phyloP scores from a whole-genome alignment of 2,329 filamentous ascomycete genomes.

The Acephala macrosclerotiorum region DNA sequence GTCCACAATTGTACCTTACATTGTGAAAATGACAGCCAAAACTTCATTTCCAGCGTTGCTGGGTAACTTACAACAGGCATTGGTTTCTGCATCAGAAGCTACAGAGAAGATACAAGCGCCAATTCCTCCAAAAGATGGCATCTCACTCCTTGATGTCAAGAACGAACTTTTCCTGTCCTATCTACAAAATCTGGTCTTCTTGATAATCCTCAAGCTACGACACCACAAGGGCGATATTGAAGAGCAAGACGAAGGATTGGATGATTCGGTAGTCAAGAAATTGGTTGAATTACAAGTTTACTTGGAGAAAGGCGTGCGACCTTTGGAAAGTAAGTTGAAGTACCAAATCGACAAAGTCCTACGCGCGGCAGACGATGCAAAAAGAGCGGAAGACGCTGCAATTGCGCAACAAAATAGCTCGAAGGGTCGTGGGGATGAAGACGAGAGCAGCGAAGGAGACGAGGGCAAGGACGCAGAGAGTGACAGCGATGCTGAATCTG shows the following conservation, averaged over 20 bases:
- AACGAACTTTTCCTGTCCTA: conserved; percentile 98
- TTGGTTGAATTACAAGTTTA: conserved; percentile 92
- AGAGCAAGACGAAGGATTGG: conserved; percentile 53
- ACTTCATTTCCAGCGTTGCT: conserved; percentile 58
- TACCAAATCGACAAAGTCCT: conserved; percentile 97
- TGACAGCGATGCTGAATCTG: conserved; percentile 41
- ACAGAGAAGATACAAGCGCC: conserved; percentile 68
- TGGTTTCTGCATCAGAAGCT: conserved; percentile 68
- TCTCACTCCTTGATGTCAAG: conserved; percentile 94
- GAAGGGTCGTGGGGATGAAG: conserved; percentile 26
- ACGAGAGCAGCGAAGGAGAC: conserved; percentile 24
- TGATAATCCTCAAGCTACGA: conserved; percentile 83
- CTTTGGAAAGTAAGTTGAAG: conserved; percentile 86
- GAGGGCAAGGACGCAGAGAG: conserved; percentile 46
- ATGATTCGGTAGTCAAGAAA: conserved; percentile 79
- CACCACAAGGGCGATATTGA: conserved; percentile 50
- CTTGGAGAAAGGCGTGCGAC: conserved; percentile 89
- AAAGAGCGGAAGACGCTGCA: conserved; percentile 48
- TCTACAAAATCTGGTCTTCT: conserved; percentile 89
- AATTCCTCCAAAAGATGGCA: conserved; percentile 81
- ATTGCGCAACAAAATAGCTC: conserved; percentile 26
- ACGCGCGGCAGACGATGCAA: conserved; percentile 77
- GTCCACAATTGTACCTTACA: conserved; percentile 6
- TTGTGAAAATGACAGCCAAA: conserved; percentile 54
- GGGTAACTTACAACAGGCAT: conserved; percentile 63